Base-by-base conservation (phyloP, 139 green algal genomes). In the Chlamydomonas sp. region DNA sequence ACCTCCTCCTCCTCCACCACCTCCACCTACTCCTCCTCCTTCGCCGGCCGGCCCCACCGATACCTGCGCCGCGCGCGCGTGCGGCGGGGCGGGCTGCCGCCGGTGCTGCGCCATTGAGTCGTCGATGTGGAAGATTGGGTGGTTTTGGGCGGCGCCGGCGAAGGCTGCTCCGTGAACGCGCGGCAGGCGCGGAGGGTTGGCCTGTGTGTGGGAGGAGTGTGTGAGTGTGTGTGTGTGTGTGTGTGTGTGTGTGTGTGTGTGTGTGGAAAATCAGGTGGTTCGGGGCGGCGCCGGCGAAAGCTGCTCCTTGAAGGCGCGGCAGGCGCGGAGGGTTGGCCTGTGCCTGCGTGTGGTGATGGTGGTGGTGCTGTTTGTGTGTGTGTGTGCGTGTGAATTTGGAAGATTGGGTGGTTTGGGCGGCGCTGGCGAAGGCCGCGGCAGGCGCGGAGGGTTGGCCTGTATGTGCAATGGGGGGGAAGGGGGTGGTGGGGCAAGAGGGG, bases 71-170 rank as follows among this genome's bases (percentile, higher is more conserved):
- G n/a, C n/a, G n/a, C n/a, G n/a, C n/a, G n/a, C n/a, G n/a, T n/a
- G n/a, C n/a, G n/a, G n/a, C n/a, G n/a, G n/a, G n/a, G n/a, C n/a
- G 8, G 54, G 10, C 54, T 22, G 24, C 26, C 5, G 29, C 8
- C 31, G 59, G 59, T 66, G 33, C 29, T 43, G 10, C 5, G 59
- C 59, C 59, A 66, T 39, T 30, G 59, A 66, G 59, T 66, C 59
- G 29, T 66, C 59, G 29, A 66, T 69, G 37, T 58, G 35, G 6
- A 57, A 30, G 62, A 57, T 57, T 20, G 37, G 62, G 62, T 69
- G 62, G 6, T 54, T 54, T 20, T 13, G 43, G 13, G 43, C 16
- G 43, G 43, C 20, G 20, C 16, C 43, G 16, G 43, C 16, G 16
- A 54, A 54, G 20, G 43, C 43, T 20, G n/a, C n/a, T n/a, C n/a